Base-by-base conservation (phyloP, 23 red algal species). In the Gracilaria caudata region DNA sequence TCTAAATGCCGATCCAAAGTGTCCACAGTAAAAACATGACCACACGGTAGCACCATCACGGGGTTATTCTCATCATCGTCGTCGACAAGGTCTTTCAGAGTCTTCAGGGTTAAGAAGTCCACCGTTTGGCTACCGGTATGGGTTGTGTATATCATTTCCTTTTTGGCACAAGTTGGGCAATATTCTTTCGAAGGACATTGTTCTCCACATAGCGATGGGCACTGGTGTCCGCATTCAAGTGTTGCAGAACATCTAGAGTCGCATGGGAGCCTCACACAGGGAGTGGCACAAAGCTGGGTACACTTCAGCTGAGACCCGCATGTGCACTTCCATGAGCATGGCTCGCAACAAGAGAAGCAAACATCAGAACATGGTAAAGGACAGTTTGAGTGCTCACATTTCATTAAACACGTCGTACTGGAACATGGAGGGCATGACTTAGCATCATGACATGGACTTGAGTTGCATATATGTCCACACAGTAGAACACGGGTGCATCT, bases 321-420 rank as follows among this genome's bases (percentile, higher is more conserved):
- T 32, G 25, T 44, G 41, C 68, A 75, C 0, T 8, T 41, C 64
- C 85, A 89, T 2, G 30, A 26, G 38, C 85, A 89, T 43, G 28
- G 26, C 58, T 89, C 40, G 16, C 59, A 68, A 23, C 85, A 89
- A 19, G 73, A 28, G 13, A 36, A 45, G 73, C 85, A 89, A 0
- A 63, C 9, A 16, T 78, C 71, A 33, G 0, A 3, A 45, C 85
- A 89, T 34, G 9, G 11, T 30, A 24, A 24, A 7, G 68, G 29
- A 38, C 85, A 89, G 41, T 29, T 75, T 49, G 71, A 46, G 56
- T 89, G 85, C 71, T 77, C 71, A 58, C 85, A 89, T 58, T 58
- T 0, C 2, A 36, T n/a, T 0, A 36, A 29, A 47, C 85, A 89
- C 7, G 35, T 63, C 19, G 16, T 38, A 58, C 30, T 65, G 32